These are phyloP conservation scores for Vararia minispora DNA, from an alignment of 768 basidiomycete species.

Conservation along the genomic window DNA sequence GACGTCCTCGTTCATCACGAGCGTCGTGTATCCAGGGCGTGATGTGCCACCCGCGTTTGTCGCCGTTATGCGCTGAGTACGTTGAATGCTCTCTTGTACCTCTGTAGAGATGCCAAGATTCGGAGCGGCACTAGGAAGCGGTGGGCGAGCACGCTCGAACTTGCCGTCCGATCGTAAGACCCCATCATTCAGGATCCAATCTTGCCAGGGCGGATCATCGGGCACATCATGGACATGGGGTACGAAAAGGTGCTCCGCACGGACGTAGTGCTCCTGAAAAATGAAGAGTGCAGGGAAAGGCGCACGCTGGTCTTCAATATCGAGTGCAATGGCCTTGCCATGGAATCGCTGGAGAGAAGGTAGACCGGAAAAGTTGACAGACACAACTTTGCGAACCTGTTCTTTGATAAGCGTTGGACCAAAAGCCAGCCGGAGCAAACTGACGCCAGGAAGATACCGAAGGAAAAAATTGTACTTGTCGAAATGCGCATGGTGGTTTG, in stretches of 20 bases:
- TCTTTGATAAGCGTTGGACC: background rate
- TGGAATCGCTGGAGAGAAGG: conserved; percentile 16
- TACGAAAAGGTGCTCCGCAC: conserved; percentile 20
- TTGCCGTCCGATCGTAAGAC: too few relatives aligned
- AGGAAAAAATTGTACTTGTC: conserved; percentile 17
- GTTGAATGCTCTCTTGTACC: too few relatives aligned
- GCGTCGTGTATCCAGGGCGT: conserved; percentile 10
- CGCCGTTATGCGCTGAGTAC: too few relatives aligned
- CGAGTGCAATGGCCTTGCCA: conserved; percentile 25
- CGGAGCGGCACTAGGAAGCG: too few relatives aligned
- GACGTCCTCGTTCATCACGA: conserved; percentile 8
- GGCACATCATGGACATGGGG: conserved; percentile 13
- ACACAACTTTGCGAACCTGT: conserved; percentile 17
- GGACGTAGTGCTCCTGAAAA: conserved; percentile 27
- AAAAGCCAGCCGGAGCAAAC: conserved; percentile 1
- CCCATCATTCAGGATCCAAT: background rate
- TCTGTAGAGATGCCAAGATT: too few relatives aligned
- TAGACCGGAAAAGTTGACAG: conserved; percentile 21
- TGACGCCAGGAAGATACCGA: conserved; percentile 18
- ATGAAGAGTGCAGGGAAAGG: conserved; percentile 25
- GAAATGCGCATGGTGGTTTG: conserved; percentile 11
- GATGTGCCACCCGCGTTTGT: conserved; percentile 10
- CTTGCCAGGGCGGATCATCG: conserved; percentile 5
- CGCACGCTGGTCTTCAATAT: conserved; percentile 18
- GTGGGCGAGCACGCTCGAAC: too few relatives aligned